Evolutionary conservation across 1,284 basidiomycete species (phyloP).

Genomic region (Pholiota adiposa): DNA sequence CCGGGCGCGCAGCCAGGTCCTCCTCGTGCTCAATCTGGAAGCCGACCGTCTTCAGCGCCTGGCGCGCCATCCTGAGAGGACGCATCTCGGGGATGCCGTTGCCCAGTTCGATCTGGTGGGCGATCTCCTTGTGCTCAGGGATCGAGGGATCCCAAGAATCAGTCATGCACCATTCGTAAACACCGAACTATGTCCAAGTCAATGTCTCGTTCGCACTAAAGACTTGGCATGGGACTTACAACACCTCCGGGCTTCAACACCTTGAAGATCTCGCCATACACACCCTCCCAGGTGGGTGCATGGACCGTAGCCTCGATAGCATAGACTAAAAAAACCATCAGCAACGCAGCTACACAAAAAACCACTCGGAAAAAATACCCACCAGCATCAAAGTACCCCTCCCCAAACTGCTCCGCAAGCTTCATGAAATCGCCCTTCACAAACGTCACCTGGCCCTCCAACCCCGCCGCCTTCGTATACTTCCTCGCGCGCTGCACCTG

Average conservation of each 20-base stretch:
- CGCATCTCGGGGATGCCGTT: slow-evolving; percentile 99
- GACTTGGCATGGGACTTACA: slow-evolving; percentile 54
- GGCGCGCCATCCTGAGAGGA: slow-evolving; percentile 69
- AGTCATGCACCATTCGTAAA: slow-evolving; percentile 99
- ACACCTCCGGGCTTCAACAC: slow-evolving; percentile 97
- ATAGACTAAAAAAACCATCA: slow-evolving; percentile 62
- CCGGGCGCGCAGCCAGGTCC: slow-evolving; percentile 88
- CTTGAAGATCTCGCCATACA: slow-evolving; percentile 93
- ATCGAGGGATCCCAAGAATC: slow-evolving; percentile 89
- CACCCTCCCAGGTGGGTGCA: slow-evolving; percentile 94
- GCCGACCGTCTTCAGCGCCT: slow-evolving; percentile 85
- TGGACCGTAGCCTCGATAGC: slow-evolving; percentile 99
- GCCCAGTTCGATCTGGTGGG: slow-evolving; percentile 90
- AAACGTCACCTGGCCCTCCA: slow-evolving; percentile 81
- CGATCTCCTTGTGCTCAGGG: slow-evolving; percentile 90
- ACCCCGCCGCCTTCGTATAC: slow-evolving; percentile 83
- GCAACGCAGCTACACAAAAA: background rate
- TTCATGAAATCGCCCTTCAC: slow-evolving; percentile 98
- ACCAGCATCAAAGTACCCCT: slow-evolving; percentile 95
- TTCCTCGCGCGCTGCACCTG: slow-evolving; percentile 86
- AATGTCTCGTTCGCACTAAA: background rate
- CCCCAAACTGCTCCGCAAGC: slow-evolving; percentile 89
- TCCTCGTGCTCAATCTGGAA: slow-evolving; percentile 93
- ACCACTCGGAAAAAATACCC: slow-evolving; percentile 29
- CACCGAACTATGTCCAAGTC: slow-evolving; percentile 72